A percentile compares a stretch with the other conserved stretches of the same genome.
These are phyloP conservation scores for Darksidea phi DNA, from an alignment of 495 filamentous ascomycete species.

Conservation along the genomic window DNA sequence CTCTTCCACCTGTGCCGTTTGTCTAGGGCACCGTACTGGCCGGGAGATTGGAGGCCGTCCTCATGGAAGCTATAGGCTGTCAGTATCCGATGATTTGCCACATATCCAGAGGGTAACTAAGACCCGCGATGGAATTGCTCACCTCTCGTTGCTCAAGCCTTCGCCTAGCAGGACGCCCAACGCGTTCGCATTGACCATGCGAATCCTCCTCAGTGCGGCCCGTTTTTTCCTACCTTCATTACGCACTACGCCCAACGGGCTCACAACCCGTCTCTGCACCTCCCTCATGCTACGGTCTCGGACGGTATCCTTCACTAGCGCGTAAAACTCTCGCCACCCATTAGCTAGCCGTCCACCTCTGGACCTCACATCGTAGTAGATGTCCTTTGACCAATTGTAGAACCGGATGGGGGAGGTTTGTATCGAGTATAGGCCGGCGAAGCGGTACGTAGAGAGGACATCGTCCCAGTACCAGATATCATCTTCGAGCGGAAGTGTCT, in stretches of 20 bases:
- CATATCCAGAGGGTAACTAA: not conserved
- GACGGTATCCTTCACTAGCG: slow-evolving; percentile 70
- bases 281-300: slow-evolving; percentile 60
- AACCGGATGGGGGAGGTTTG: slow-evolving; percentile 76
- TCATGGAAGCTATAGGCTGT: slow-evolving; percentile 35
- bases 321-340: slow-evolving; percentile 76
- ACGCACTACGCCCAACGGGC: slow-evolving; percentile 67
- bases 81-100: too few species aligned
- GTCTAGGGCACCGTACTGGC: slow-evolving; percentile 40
- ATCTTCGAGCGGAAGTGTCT: slow-evolving; percentile 75
- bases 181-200: slow-evolving; percentile 78
- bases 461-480: slow-evolving; percentile 94
- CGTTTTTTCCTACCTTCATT: slow-evolving; percentile 70
- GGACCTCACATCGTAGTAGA: slow-evolving; percentile 57
- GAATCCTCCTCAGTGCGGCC: slow-evolving; percentile 61
- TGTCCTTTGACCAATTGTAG: slow-evolving; percentile 62
- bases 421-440: slow-evolving; percentile 71
- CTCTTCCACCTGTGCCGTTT: slow-evolving; percentile 66
- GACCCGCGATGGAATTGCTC: slow-evolving; percentile 30
- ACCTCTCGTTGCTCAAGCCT: slow-evolving; percentile 57
- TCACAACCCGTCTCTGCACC: slow-evolving; percentile 59
- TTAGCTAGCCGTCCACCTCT: slow-evolving; percentile 50
- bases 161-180: slow-evolving; percentile 83
- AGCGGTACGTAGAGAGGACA: slow-evolving; percentile 67
- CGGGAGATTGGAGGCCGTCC: slow-evolving; percentile 45